phyloP scores from a whole-genome alignment of 495 filamentous ascomycete genomes.

The Xylaria acuta region DNA sequence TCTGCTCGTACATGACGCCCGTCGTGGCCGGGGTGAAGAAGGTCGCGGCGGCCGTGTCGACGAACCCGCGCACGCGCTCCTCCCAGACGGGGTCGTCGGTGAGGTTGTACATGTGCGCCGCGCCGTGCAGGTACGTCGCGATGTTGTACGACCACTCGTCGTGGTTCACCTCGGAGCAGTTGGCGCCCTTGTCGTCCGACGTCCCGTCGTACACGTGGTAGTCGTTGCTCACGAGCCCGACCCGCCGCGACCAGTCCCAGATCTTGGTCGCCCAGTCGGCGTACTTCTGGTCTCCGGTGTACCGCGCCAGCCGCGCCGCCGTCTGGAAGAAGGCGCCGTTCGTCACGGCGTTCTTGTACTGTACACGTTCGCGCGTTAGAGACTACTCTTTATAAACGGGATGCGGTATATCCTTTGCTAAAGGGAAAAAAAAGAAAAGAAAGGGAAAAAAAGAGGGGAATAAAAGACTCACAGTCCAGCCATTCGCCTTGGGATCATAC shows the following conservation, averaged over 20 bases:
- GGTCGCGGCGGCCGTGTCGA: slow-evolving; percentile 59
- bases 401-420: background rate
- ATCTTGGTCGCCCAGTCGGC: slow-evolving; percentile 73
- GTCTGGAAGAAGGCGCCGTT: slow-evolving; percentile 83
- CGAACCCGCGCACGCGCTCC: slow-evolving; percentile 59
- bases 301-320: slow-evolving; percentile 73
- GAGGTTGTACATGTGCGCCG: slow-evolving; percentile 78
- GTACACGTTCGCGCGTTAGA: background rate
- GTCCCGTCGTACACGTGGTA: slow-evolving; percentile 75
- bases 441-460: background rate
- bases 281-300: slow-evolving; percentile 78
- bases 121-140: slow-evolving; percentile 74
- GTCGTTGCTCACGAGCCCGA: slow-evolving; percentile 66
- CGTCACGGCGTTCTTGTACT: slow-evolving; percentile 78
- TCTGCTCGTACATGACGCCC: slow-evolving; percentile 69
- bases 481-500: slow-evolving; percentile 75
- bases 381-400: background rate
- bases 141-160: slow-evolving; percentile 81
- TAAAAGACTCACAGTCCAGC: slow-evolving; percentile 58
- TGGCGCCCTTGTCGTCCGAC: slow-evolving; percentile 58
- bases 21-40: slow-evolving; percentile 60
- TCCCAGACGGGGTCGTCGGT: slow-evolving; percentile 66
- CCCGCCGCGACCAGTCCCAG: slow-evolving; percentile 69
- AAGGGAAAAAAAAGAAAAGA: too few relatives aligned
- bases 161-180: slow-evolving; percentile 66